Percentiles rank a stretch among this genome's conserved stretches.
These are phyloP conservation scores for Monilinia laxa DNA, from an alignment of 2,329 filamentous ascomycete species.

Conservation along the genomic window DNA sequence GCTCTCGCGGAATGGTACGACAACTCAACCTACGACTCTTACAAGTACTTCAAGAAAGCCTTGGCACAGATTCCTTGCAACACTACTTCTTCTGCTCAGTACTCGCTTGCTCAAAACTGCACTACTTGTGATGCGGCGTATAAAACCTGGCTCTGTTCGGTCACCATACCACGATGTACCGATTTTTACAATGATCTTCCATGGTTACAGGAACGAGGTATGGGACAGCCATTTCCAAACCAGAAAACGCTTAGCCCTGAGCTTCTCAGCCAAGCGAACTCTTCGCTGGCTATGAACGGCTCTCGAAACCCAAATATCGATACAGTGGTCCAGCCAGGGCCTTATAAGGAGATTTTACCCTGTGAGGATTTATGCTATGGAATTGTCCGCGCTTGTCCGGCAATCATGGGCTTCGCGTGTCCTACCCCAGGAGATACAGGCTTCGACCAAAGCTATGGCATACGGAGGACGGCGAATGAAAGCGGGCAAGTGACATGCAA, in stretches of 20 bases:
- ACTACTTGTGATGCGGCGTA: slow-evolving; percentile 75
- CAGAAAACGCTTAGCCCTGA: slow-evolving; percentile 53
- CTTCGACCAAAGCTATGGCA: slow-evolving; percentile 51
- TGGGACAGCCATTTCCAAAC: slow-evolving; percentile 69
- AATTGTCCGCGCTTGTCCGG: slow-evolving; percentile 81
- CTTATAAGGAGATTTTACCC: slow-evolving; percentile 90
- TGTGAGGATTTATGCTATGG: slow-evolving; percentile 86
- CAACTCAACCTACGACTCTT: slow-evolving; percentile 65
- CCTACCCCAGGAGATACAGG: slow-evolving; percentile 50
- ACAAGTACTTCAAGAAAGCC: slow-evolving; percentile 75
- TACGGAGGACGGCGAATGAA: slow-evolving; percentile 29
- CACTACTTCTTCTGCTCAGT: slow-evolving; percentile 67
- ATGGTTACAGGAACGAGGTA: slow-evolving; percentile 63
- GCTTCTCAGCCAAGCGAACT: slow-evolving; percentile 34
- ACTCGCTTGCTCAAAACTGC: slow-evolving; percentile 78
- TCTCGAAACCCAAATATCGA: slow-evolving; percentile 77
- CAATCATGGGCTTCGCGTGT: slow-evolving; percentile 72
- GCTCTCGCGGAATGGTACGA: slow-evolving; percentile 75
- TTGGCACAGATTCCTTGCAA: slow-evolving; percentile 86
- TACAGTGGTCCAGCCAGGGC: slow-evolving; percentile 68
- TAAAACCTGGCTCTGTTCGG: slow-evolving; percentile 92
- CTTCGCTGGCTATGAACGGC: slow-evolving; percentile 44
- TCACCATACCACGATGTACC: slow-evolving; percentile 87
- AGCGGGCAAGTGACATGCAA: slow-evolving; percentile 52
- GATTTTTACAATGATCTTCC: slow-evolving; percentile 64